phyloP scores from a whole-genome alignment of 345 rosid genomes.

The Gossypium raimondii region DNA sequence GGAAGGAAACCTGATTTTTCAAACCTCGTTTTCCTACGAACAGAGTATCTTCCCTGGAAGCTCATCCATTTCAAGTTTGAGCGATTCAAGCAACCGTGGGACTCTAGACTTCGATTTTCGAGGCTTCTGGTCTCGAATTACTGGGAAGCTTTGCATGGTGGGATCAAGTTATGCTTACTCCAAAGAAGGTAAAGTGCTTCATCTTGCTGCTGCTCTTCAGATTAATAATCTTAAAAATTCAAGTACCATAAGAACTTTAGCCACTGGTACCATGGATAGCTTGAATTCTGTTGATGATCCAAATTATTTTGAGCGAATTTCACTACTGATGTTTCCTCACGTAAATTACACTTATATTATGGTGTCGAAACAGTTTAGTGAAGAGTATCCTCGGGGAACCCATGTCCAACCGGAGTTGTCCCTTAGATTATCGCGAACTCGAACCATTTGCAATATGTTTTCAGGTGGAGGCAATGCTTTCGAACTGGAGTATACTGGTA shows the following conservation, averaged over 20 bases:
- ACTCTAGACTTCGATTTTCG: conserved; percentile 22
- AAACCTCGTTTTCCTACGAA: neutral
- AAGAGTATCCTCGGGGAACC: conserved; percentile 11
- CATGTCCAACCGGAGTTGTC: conserved; percentile 11
- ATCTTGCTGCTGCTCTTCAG: conserved; percentile 36
- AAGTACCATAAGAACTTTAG: conserved; percentile 31
- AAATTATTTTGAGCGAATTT: conserved; percentile 34
- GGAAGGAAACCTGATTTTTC: conserved; percentile 18
- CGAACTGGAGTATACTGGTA: conserved; percentile 21
- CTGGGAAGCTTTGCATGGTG: conserved; percentile 48
- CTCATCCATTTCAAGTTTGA: neutral
- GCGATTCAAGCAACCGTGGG: neutral
- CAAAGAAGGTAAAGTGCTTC: conserved; percentile 2
- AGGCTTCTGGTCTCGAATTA: conserved; percentile 50
- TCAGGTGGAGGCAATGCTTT: conserved; percentile 17
- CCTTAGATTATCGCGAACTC: neutral
- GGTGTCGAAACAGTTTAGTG: conserved; percentile 12
- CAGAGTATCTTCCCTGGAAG: neutral
- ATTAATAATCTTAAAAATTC: conserved; percentile 26
- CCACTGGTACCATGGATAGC: conserved; percentile 40
- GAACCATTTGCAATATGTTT: conserved; percentile 22
- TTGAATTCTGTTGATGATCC: conserved; percentile 15
- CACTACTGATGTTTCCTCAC: conserved; percentile 37
- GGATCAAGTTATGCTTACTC: conserved; percentile 24
- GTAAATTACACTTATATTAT: conserved; percentile 14